These are phyloP conservation scores for Mycena rebaudengoi DNA, from an alignment of 768 basidiomycete genomes.

Conservation along the genomic window DNA sequence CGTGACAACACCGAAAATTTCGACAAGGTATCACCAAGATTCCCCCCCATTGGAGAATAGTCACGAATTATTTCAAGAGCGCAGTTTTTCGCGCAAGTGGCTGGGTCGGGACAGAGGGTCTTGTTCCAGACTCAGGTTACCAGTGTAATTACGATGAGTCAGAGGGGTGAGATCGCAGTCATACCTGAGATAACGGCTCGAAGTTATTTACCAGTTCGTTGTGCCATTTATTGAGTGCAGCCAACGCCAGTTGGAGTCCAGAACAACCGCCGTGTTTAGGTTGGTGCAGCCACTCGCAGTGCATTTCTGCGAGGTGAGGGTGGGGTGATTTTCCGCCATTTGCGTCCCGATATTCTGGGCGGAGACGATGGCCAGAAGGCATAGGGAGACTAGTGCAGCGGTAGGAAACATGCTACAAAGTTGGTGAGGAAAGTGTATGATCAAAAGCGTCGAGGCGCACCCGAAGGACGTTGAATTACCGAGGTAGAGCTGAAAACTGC, in stretches of 20 bases:
- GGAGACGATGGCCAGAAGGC: conserved; percentile 39
- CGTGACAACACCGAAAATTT: no score
- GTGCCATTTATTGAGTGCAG: no score
- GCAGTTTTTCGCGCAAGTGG: conserved; percentile 46
- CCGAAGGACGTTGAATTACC: no score
- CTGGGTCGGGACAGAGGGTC: conserved; percentile 49
- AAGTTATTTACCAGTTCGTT: no score
- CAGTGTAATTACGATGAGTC: no score
- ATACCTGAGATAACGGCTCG: no score
- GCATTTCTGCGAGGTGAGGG: conserved; percentile 48
- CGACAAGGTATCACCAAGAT: no score
- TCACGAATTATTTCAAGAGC: conserved; percentile 28
- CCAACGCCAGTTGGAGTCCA: conserved; percentile 58
- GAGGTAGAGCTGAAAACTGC: no score
- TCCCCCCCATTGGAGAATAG: conserved; percentile 44
- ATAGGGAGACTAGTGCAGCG: conserved; percentile 35
- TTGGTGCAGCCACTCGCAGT: conserved; percentile 44
- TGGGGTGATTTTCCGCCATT: conserved; percentile 52
- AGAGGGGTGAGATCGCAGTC: no score
- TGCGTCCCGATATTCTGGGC: conserved; percentile 54
- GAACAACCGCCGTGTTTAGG: conserved; percentile 38
- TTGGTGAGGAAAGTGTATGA: no score
- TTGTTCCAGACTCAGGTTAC: conserved; percentile 51
- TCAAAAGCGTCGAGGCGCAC: no score
- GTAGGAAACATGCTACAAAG: conserved; percentile 40